These are phyloP conservation scores for Emericellopsis cladophorae DNA, from an alignment of 2,329 filamentous ascomycete species.

Conservation along the genomic window DNA sequence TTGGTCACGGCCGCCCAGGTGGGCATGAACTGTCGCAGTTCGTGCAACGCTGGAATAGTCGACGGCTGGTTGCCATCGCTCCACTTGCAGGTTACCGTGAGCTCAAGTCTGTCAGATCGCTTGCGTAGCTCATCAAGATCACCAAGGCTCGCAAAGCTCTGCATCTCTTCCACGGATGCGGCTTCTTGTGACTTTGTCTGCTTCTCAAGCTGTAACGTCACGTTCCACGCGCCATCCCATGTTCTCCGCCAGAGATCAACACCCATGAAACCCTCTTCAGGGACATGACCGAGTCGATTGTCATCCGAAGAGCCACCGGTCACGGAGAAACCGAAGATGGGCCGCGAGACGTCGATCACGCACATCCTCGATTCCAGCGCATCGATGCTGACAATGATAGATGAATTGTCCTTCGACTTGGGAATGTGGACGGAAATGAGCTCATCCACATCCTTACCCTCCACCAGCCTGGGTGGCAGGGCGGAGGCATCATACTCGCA, in stretches of 20 bases:
- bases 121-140: constrained; percentile 6
- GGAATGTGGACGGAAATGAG: constrained; percentile 50
- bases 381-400: constrained; percentile 51
- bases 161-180: not conserved
- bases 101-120: constrained; percentile 29
- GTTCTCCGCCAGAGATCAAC: constrained; percentile 73
- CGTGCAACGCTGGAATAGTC: constrained; percentile 72
- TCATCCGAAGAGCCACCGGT: constrained; percentile 46
- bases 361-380: constrained; percentile 72
- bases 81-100: constrained; percentile 70
- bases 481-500: constrained; percentile 58
- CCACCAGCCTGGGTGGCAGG: constrained; percentile 48
- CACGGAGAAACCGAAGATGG: constrained; percentile 53
- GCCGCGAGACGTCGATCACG: constrained; percentile 56
- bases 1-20: constrained; percentile 72
- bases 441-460: constrained; percentile 26
- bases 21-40: constrained; percentile 64
- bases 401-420: constrained; percentile 21
- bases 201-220: constrained; percentile 20
- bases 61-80: constrained; percentile 66
- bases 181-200: not conserved
- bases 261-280: constrained; percentile 49
- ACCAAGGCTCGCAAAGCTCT: not conserved
- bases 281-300: constrained; percentile 50
- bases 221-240: constrained; percentile 65